Percentiles rank a stretch among this genome's conserved stretches.
phyloP scores from a whole-genome alignment of 805 yeast genomes.

The Lipomyces yamadae region DNA sequence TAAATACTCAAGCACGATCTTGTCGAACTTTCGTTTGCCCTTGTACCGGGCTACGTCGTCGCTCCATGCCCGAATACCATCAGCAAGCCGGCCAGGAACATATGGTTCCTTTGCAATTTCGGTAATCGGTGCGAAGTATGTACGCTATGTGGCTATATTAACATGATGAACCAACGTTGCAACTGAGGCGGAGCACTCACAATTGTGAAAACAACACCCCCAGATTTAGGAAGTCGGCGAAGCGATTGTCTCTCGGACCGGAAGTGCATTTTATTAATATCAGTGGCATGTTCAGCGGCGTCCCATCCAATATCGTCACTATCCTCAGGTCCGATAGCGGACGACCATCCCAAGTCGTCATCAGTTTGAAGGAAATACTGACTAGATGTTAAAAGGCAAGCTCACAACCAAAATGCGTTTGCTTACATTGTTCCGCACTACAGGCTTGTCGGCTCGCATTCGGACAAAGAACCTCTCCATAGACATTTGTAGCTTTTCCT shows the following conservation, averaged over 20 bases:
- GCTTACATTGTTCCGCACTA: slow-evolving; percentile 57
- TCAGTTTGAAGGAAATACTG: slow-evolving; percentile 67
- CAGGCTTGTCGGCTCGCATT: slow-evolving; percentile 62
- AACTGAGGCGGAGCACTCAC: slow-evolving; percentile 24
- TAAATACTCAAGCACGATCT: slow-evolving; percentile 30
- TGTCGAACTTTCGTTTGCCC: slow-evolving; percentile 50
- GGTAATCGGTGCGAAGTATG: slow-evolving; percentile 62
- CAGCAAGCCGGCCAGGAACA: slow-evolving; percentile 62
- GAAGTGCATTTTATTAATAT: slow-evolving; percentile 55
- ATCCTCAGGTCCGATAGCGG: slow-evolving; percentile 63
- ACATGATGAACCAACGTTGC: background rate
- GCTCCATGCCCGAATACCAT: slow-evolving; percentile 65
- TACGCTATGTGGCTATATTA: slow-evolving; percentile 45
- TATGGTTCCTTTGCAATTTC: slow-evolving; percentile 63
- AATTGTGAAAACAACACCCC: slow-evolving; percentile 63
- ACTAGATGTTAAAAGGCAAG: background rate
- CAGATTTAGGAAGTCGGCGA: slow-evolving; percentile 63
- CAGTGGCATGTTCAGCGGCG: slow-evolving; percentile 58
- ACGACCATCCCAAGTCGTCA: slow-evolving; percentile 65
- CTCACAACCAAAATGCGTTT: background rate
- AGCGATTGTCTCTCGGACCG: slow-evolving; percentile 70
- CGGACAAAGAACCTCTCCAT: slow-evolving; percentile 70
- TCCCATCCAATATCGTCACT: slow-evolving; percentile 61
- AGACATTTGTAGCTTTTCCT: slow-evolving; percentile 60
- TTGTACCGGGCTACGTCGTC: slow-evolving; percentile 64